Base-by-base conservation (phyloP, 1,284 basidiomycete genomes). In the Coniferiporia weirii region DNA sequence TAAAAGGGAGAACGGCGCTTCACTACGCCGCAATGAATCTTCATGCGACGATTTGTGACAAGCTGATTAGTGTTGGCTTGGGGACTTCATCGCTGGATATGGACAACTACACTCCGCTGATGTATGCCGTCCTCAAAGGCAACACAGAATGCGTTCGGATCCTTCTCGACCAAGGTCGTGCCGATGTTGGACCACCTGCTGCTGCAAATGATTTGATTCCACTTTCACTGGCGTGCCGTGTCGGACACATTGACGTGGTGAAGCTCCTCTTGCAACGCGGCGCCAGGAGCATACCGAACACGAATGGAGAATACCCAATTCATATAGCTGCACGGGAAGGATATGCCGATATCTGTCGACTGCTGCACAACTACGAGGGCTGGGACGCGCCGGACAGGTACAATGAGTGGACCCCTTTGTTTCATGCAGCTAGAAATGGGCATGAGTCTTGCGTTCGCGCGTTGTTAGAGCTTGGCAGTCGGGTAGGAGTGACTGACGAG, bases 251-350 rank as follows among this genome's bases (percentile, higher is more conserved):
- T 47, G 87, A 93, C 46, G 91, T 98, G 27, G 93, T 91, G 5
- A 71, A 83, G 4, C 74, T 96, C 1, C 76, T 99, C 6, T 80
- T 95, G 15, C 75, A 87, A 65, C 82, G 89, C 52, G 89, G 89
- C 19, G 94, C 93, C 4, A 81, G 81, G 55, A 89, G 91, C 63
- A 69, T 90, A 22, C 82, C 94, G 3, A 98, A 98, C 70, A 92
- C 87, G 53, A 98, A 96, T 64, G 97, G 97, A 15, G 89, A 98
- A 69, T 96, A 91, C 69, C 95, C 97, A 0, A 92, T 97, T 68
- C 96, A 99, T 73, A 83, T 99, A n/a, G 97, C 97, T 20, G 95
- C 95, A n/a, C 85, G 92, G 60, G 91, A 95, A 68, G 97, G 97
- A 1, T 95, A 98, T 67, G 83, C 82, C 4, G 84, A 87, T 27